phyloP scores from a whole-genome alignment of 2,329 filamentous ascomycete genomes.

The Phialophora verrucosa region DNA sequence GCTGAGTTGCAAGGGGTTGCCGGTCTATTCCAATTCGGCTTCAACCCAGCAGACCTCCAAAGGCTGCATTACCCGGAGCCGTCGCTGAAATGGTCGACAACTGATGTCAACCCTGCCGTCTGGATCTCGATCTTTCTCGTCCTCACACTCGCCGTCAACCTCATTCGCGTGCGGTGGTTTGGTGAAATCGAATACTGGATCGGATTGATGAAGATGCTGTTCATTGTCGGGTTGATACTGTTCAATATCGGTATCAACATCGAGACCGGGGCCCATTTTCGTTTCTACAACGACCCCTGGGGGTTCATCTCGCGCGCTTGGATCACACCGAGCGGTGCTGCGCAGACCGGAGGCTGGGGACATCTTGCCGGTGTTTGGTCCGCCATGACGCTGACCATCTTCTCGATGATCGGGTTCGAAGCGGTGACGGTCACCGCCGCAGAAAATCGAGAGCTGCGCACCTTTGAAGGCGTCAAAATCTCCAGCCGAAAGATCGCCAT shows the following conservation, averaged over 20 bases:
- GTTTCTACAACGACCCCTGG: conserved; percentile 16
- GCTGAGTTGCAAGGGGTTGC: conserved; percentile 18
- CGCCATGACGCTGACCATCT: conserved; percentile 45
- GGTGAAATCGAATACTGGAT: conserved; percentile 47
- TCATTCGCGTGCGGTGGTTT: conserved; percentile 46
- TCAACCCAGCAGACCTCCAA: conserved; percentile 35
- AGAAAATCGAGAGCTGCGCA: conserved; percentile 48
- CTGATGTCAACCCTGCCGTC: conserved; percentile 47
- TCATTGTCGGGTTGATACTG: conserved; percentile 50
- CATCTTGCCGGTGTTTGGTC: conserved; percentile 44
- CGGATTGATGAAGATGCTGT: conserved; percentile 46
- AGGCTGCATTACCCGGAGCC: conserved; percentile 8
- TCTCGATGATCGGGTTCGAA: conserved; percentile 53
- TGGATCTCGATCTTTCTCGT: conserved; percentile 47
- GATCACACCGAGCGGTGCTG: conserved; percentile 6
- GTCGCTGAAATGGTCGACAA: conserved; percentile 11
- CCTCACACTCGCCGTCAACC: conserved; percentile 45
- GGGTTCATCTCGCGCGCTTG: conserved; percentile 12
- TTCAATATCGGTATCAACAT: conserved; percentile 51
- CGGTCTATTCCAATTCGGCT: conserved; percentile 46
- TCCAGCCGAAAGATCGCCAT: conserved; percentile 52
- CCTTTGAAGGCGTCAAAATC: conserved; percentile 53
- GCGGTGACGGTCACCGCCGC: conserved; percentile 53
- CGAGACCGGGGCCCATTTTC: conserved; percentile 14
- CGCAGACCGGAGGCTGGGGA: conserved; percentile 44